These are phyloP conservation scores for Symbiodinium natans DNA, from an alignment of 73 alveolate genomes.

Conservation along the genomic window DNA sequence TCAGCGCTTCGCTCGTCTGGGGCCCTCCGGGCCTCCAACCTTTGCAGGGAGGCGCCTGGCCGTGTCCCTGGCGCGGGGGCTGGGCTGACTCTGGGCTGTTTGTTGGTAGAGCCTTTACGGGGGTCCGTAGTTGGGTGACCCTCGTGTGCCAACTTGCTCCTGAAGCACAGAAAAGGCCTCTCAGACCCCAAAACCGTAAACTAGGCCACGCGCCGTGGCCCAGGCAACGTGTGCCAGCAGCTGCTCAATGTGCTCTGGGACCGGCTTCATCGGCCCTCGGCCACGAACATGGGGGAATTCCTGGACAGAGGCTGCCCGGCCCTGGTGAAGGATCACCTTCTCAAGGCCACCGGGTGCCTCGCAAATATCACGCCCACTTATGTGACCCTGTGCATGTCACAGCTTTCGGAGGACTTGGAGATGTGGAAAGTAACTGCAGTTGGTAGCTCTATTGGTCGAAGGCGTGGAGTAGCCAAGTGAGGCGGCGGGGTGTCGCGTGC, in stretches of 20 bases:
- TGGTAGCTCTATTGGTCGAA: too few species aligned
- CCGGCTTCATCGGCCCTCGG: slow-evolving; percentile 43
- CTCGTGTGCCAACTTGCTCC: too few species aligned
- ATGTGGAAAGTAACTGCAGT: neutral
- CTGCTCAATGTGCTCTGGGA: slow-evolving; percentile 27
- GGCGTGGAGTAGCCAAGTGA: too few species aligned
- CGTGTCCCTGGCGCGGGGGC: slow-evolving; percentile 30
- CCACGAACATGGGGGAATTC: slow-evolving; percentile 39
- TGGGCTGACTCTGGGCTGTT: slow-evolving; percentile 29
- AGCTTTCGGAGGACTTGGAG: neutral
- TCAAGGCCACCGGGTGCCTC: neutral
- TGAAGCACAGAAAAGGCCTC: too few species aligned
- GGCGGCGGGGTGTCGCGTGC: too few species aligned
- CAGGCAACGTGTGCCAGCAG: slow-evolving; percentile 66
- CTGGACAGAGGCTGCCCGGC: slow-evolving; percentile 42
- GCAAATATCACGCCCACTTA: too few species aligned
- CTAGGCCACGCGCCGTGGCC: too few species aligned
- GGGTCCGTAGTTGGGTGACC: too few species aligned
- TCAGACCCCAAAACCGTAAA: too few species aligned
- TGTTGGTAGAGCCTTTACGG: too few species aligned
- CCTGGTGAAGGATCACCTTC: slow-evolving; percentile 50
- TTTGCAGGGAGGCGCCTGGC: slow-evolving; percentile 40
- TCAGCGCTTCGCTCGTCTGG: slow-evolving; percentile 40
- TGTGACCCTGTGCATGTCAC: too few species aligned
- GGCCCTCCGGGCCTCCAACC: slow-evolving; percentile 56